These are phyloP conservation scores for Cydonia oblonga DNA, from an alignment of 331 rosid genomes.

Conservation along the genomic window DNA sequence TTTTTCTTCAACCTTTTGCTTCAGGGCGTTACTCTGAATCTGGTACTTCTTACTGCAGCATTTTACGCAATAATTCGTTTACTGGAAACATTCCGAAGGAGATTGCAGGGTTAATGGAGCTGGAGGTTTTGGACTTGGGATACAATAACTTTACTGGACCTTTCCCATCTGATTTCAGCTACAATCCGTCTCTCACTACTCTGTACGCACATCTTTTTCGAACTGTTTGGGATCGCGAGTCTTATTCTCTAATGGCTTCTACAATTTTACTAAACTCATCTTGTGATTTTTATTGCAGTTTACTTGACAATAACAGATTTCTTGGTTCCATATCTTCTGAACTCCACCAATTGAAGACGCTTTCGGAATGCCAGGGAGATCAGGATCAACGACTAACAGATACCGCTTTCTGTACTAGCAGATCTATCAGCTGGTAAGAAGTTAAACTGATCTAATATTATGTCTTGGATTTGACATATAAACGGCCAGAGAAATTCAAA, in stretches of 20 bases:
- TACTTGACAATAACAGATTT: conserved; percentile 51
- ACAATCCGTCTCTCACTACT: conserved; percentile 33
- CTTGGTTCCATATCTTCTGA: conserved; percentile 35
- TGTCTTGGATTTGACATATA: too few species aligned
- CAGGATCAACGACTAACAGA: conserved; percentile 23
- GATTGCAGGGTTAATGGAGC: conserved; percentile 36
- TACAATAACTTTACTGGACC: conserved; percentile 55
- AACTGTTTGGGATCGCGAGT: neutral
- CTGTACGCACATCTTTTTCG: conserved; percentile 33
- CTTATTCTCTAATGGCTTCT: neutral
- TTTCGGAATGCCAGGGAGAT: conserved; percentile 30
- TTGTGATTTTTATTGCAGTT: conserved; percentile 22
- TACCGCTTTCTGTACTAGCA: conserved; percentile 17
- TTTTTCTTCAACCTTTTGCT: neutral
- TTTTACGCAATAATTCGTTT: conserved; percentile 62
- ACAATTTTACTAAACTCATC: neutral
- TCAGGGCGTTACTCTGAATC: neutral
- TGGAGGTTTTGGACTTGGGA: conserved; percentile 67
- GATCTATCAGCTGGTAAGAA: conserved; percentile 29
- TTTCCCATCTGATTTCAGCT: conserved; percentile 30
- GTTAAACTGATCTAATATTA: too few species aligned
- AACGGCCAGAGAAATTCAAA: too few species aligned
- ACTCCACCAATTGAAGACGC: conserved; percentile 17
- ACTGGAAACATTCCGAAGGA: conserved; percentile 43
- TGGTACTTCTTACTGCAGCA: conserved; percentile 25